A percentile compares a stretch with the other conserved stretches of the same genome.
Evolutionary conservation across 176 grass and related monocot species (phyloP).

Genomic region (Lolium perenne): DNA sequence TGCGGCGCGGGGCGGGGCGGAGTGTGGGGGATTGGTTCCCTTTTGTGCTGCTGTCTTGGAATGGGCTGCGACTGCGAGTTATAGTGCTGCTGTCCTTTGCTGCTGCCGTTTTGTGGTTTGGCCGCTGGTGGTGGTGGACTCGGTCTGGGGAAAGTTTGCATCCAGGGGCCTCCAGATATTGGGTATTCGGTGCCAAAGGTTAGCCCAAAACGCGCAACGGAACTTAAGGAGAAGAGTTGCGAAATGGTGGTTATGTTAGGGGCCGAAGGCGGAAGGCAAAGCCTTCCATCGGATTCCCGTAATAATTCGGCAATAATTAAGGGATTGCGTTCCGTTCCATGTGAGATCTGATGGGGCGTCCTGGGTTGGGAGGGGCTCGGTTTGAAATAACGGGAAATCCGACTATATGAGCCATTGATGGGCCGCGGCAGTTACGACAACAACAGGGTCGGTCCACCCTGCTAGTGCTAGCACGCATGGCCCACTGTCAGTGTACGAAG

Average conservation of each 20-base stretch:
- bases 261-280: not conserved
- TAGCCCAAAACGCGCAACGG: too few species aligned
- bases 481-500: not conserved
- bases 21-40: constrained; percentile 24
- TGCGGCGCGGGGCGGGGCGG: constrained; percentile 32
- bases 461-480: not conserved
- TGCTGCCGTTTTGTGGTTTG: constrained; percentile 18
- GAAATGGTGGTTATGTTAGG: not conserved
- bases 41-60: constrained; percentile 19
- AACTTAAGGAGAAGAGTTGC: not conserved
- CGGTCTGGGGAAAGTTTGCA: constrained; percentile 18
- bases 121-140: constrained; percentile 4
- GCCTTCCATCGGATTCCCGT: constrained; percentile 25
- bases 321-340: constrained; percentile 25
- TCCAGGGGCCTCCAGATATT: not conserved
- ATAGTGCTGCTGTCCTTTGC: constrained; percentile 18
- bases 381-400: constrained; percentile 7
- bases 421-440: not conserved
- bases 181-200: not conserved
- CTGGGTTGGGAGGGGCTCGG: not conserved
- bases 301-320: constrained; percentile 51
- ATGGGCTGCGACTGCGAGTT: constrained; percentile 16
- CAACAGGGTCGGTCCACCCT: not conserved
- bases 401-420: constrained; percentile 8
- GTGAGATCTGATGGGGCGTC: not conserved